phyloP scores from a whole-genome alignment of 768 basidiomycete species.

The Phallus indusiatus region DNA sequence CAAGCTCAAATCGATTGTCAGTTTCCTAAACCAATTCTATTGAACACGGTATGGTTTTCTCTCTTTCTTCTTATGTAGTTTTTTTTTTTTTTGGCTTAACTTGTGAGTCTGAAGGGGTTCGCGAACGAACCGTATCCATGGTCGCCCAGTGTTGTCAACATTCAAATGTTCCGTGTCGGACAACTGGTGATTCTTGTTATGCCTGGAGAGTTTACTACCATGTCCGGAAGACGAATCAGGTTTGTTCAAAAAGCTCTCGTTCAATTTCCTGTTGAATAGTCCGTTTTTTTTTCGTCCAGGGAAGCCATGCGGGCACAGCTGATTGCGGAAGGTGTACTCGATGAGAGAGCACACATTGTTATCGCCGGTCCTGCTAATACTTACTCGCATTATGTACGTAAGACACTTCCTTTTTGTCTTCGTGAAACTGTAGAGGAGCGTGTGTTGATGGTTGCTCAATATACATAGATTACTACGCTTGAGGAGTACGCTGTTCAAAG shows the following conservation, averaged over 20 bases:
- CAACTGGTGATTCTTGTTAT: conserved; percentile 68
- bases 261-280: not conserved
- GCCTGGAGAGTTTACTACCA: conserved; percentile 75
- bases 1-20: conserved; percentile 61
- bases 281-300: conserved; percentile 28
- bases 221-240: conserved; percentile 72
- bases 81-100: not conserved
- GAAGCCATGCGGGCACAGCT: conserved; percentile 58
- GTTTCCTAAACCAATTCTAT: conserved; percentile 65
- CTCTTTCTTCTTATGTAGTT: conserved; percentile 4
- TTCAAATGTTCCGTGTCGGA: conserved; percentile 71
- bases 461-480: conserved; percentile 32
- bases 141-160: conserved; percentile 62
- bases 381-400: conserved; percentile 56
- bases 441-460: no score
- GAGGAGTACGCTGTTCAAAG: conserved; percentile 71
- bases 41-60: conserved; percentile 47
- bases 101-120: conserved; percentile 38
- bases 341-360: conserved; percentile 63
- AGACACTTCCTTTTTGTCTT: not conserved
- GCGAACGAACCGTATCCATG: conserved; percentile 63
- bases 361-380: conserved; percentile 77
- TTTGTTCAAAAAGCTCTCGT: no score
- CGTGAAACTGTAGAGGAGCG: no score
- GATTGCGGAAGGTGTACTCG: conserved; percentile 54